Percentiles rank a stretch among this genome's conserved stretches.
Evolutionary conservation across 768 basidiomycete genomes (phyloP).

Genomic region (Podaxis mareebaensis): DNA sequence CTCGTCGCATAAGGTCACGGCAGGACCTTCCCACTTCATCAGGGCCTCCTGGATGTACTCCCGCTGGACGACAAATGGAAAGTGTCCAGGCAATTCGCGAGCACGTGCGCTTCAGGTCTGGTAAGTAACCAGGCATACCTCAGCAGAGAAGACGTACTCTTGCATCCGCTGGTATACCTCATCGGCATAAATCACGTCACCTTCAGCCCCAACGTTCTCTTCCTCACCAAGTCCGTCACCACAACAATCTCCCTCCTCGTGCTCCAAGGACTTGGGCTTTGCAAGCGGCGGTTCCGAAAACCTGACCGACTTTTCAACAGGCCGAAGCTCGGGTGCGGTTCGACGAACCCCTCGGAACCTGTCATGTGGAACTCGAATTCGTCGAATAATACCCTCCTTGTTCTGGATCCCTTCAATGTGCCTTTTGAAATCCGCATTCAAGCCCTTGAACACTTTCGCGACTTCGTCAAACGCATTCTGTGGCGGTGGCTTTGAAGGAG

Average conservation of each 20-base stretch:
- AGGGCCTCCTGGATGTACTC: slow-evolving; percentile 48
- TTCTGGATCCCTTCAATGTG: slow-evolving; percentile 56
- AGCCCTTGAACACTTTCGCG: slow-evolving; percentile 44
- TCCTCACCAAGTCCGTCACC: slow-evolving; percentile 14
- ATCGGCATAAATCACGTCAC: slow-evolving; percentile 23
- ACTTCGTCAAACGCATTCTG: slow-evolving; percentile 60
- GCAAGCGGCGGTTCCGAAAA: slow-evolving; percentile 14
- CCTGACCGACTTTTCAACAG: slow-evolving; percentile 32
- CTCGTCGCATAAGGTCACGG: slow-evolving; percentile 41
- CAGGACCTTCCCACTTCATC: slow-evolving; percentile 49
- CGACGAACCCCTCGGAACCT: slow-evolving; percentile 41
- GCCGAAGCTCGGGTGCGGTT: slow-evolving; percentile 61
- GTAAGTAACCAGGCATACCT: slow-evolving; percentile 25
- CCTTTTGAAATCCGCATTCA: slow-evolving; percentile 42
- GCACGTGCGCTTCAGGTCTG: slow-evolving; percentile 59
- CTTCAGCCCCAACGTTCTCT: neutral
- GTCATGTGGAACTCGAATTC: slow-evolving; percentile 49
- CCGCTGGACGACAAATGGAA: slow-evolving; percentile 61
- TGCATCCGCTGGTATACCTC: slow-evolving; percentile 24
- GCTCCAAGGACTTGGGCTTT: slow-evolving; percentile 22
- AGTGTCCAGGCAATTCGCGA: slow-evolving; percentile 68
- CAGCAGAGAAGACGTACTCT: slow-evolving; percentile 16
- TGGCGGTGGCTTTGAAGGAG: slow-evolving; percentile 55
- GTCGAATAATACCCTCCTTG: slow-evolving; percentile 53
- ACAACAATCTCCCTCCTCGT: slow-evolving; percentile 26